Conservation (phyloP, 305 asterid genomes). For the Fraxinus latifolia region DNA sequence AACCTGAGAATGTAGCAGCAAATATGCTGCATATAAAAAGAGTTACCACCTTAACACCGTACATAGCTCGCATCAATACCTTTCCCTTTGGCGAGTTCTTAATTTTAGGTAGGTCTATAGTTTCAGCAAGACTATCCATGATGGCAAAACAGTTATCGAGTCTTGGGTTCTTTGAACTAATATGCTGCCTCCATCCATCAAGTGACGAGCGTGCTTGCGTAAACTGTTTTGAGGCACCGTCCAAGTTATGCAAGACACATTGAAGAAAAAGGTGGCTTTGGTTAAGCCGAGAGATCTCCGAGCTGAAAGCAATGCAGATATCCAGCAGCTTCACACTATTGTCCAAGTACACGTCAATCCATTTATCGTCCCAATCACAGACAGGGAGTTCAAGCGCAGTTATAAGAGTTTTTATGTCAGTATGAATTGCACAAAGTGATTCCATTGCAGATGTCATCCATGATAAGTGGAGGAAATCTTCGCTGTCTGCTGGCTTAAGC, state of each 20-base stretch:
- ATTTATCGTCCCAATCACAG: constrained; percentile 85
- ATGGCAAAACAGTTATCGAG: constrained; percentile 62
- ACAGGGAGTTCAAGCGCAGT: constrained; percentile 76
- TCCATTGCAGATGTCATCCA: constrained; percentile 74
- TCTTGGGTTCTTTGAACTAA: constrained; percentile 58
- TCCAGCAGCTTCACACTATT: constrained; percentile 80
- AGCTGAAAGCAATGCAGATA: constrained; percentile 77
- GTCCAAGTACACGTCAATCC: constrained; percentile 81
- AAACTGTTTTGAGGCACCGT: constrained; percentile 44
- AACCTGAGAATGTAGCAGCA: constrained; percentile 70
- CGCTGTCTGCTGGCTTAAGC: constrained; percentile 54
- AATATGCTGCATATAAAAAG: constrained; percentile 60
- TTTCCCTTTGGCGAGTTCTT: constrained; percentile 82
- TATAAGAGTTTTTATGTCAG: constrained; percentile 65
- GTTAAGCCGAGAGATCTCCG: constrained; percentile 70
- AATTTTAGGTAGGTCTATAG: constrained; percentile 70
- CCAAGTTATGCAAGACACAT: constrained; percentile 51
- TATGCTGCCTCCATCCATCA: constrained; percentile 75
- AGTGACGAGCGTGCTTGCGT: constrained; percentile 60
- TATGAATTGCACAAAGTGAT: constrained; percentile 62
- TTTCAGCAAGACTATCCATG: constrained; percentile 55
- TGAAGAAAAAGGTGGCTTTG: constrained; percentile 76
- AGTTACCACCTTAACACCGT: constrained; percentile 67
- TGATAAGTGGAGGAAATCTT: constrained; percentile 57
- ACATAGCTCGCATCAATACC: constrained; percentile 81